Evolutionary conservation across 345 rosid genomes (phyloP), one percentile per base, ranked within the genome.

Genomic region (Citrus mangshanensis): DNA sequence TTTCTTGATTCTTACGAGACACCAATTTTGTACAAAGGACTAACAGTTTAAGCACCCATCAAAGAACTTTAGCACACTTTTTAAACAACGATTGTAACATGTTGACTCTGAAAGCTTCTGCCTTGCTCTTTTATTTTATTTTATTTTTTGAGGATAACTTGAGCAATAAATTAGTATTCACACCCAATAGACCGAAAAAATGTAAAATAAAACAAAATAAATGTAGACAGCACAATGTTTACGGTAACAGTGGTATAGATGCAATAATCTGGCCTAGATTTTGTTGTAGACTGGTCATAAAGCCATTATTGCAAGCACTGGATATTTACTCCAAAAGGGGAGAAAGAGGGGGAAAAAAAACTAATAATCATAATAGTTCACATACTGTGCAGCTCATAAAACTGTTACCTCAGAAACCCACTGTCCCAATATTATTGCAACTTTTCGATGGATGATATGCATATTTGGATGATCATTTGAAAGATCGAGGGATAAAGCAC

Each of bases 341-440:
- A 22, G 35, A 30, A 35, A 21, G 46, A 9, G 13, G 46, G 46
- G 46, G 21, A 3, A 5, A 2, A 3, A 70, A 35, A 7, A 24
- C 51, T 4, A 42, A 72, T 7, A 54, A 60, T 40, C 18, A 30
- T 25, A 3, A 28, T n/a, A 51, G n/a, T 34, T 35, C 8, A 32
- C 22, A 40, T 37, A 71, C 18, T 34, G 65, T 37, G 34, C 37
- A 62, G 56, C 76, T 72, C 60, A 78, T 40, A 51, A 84, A 70
- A 56, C 54, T 19, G 21, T 73, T 89, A 96, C 99, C 98, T 96
- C 99, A 61, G 98, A 96, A 82, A 96, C 98, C 98, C 98, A 96
- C 66, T 96, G 99, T 73, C 99, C 99, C 83, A 96, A 87, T 82
- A 96, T 92, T 59, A 94, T 81, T 58, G 97, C 98, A 81, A 96